A percentile compares a stretch with the other conserved stretches of the same genome.
Evolutionary conservation across 2,329 filamentous ascomycete species (phyloP).

Genomic region (Erysiphe pulchra): DNA sequence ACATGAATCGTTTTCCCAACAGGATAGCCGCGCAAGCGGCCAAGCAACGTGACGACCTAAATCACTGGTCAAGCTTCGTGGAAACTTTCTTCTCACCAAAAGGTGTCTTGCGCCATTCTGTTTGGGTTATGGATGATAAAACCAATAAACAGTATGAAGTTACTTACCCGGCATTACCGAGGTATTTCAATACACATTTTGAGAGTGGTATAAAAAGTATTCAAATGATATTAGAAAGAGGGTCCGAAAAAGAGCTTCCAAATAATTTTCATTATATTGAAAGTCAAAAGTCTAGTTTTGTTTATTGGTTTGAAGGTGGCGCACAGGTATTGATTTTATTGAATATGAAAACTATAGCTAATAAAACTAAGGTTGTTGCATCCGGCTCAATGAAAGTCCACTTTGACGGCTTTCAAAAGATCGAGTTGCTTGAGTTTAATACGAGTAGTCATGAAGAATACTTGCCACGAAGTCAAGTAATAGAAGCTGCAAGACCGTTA

Average conservation of each 20-base stretch:
- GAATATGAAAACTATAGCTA: slow-evolving; percentile 6
- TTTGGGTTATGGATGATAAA: slow-evolving; percentile 30
- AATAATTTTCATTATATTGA: slow-evolving; percentile 49
- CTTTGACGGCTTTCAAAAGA: slow-evolving; percentile 54
- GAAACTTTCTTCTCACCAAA: slow-evolving; percentile 53
- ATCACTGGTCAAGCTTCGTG: slow-evolving; percentile 61
- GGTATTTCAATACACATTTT: slow-evolving; percentile 80
- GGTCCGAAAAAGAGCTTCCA: slow-evolving; percentile 27
- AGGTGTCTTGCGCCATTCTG: slow-evolving; percentile 51
- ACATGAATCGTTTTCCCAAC: slow-evolving; percentile 7
- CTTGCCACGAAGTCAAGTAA: slow-evolving; percentile 40
- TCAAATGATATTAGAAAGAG: slow-evolving; percentile 59
- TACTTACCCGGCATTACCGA: slow-evolving; percentile 50
- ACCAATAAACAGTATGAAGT: slow-evolving; percentile 70
- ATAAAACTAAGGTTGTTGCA: slow-evolving; percentile 36
- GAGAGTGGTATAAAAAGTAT: slow-evolving; percentile 66
- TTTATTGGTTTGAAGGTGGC: slow-evolving; percentile 71
- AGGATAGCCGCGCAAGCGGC: slow-evolving; percentile 18
- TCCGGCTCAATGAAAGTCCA: slow-evolving; percentile 53
- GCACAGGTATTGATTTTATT: slow-evolving; percentile 35
- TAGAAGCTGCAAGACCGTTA: slow-evolving; percentile 32
- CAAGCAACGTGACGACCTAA: slow-evolving; percentile 39
- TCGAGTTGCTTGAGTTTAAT: slow-evolving; percentile 66
- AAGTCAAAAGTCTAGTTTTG: slow-evolving; percentile 50
- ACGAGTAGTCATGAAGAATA: slow-evolving; percentile 61